Percentiles rank a stretch among this genome's conserved stretches.
phyloP scores from a whole-genome alignment of 345 rosid species.

The Syzygium oleosum region DNA sequence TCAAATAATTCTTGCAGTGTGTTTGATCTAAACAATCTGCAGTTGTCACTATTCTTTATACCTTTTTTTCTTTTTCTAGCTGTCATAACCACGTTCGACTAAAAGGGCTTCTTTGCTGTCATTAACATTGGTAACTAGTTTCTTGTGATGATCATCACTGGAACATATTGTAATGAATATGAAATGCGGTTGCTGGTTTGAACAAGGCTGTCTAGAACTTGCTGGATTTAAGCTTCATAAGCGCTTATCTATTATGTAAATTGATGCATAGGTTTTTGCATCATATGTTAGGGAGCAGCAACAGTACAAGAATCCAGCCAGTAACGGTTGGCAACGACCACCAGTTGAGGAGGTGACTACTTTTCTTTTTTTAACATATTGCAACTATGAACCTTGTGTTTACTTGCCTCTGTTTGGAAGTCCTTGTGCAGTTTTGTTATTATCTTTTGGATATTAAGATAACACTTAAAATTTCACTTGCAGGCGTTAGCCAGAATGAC shows the following conservation, averaged over 20 bases:
- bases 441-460: background rate
- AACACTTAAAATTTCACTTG: background rate
- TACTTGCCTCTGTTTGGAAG: background rate
- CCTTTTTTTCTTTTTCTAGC: background rate
- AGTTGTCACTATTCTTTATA: background rate
- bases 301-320: slow-evolving; percentile 62
- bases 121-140: background rate
- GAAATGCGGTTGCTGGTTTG: background rate
- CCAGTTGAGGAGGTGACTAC: slow-evolving; percentile 73
- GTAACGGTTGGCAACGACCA: slow-evolving; percentile 55
- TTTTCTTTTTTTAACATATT: background rate
- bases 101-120: background rate
- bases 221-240: background rate
- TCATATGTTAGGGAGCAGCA: slow-evolving; percentile 55
- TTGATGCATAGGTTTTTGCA: background rate
- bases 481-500: slow-evolving; percentile 74
- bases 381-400: background rate
- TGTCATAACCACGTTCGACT: background rate
- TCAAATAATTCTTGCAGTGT: background rate
- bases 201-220: background rate
- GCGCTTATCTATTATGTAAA: background rate
- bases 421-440: background rate
- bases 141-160: background rate
- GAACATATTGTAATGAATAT: background rate
- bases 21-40: background rate